Conservation (phyloP, 2,329 filamentous ascomycete species). For the Pseudocercospora cruenta region DNA sequence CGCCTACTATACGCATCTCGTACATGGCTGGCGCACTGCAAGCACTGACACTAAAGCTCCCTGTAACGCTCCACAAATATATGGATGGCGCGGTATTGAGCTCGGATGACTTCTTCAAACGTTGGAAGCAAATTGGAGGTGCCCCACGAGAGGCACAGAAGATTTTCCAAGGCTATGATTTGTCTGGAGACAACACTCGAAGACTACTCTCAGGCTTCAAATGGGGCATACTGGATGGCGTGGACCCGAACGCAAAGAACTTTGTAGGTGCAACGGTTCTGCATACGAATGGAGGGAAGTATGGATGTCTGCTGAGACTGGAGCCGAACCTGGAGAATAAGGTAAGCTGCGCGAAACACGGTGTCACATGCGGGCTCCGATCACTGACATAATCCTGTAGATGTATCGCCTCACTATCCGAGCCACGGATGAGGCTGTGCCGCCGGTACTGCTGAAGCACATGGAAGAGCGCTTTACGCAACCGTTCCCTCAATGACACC, state of each 20-base stretch:
- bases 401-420: conserved; percentile 95
- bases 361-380: background rate
- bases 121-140: conserved; percentile 97
- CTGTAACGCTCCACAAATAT: conserved; percentile 88
- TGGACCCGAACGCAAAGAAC: conserved; percentile 92
- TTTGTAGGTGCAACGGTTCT: conserved; percentile 87
- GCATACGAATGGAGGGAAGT: conserved; percentile 86
- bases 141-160: conserved; percentile 83
- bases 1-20: conserved; percentile 89
- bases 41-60: conserved; percentile 86
- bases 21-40: conserved; percentile 94
- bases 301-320: conserved; percentile 87
- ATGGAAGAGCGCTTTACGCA: conserved; percentile 82
- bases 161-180: conserved; percentile 72
- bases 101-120: conserved; percentile 95
- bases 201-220: conserved; percentile 80
- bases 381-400: conserved; percentile 52
- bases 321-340: conserved; percentile 92
- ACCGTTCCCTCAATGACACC: conserved; percentile 31
- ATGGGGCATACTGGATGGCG: conserved; percentile 81
- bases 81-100: conserved; percentile 89
- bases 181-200: conserved; percentile 72
- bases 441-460: conserved; percentile 74
- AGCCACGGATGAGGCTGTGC: conserved; percentile 89
- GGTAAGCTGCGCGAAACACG: conserved; percentile 60